phyloP scores from a whole-genome alignment of 805 yeast species.

The Ogataea trehaloabstinens region DNA sequence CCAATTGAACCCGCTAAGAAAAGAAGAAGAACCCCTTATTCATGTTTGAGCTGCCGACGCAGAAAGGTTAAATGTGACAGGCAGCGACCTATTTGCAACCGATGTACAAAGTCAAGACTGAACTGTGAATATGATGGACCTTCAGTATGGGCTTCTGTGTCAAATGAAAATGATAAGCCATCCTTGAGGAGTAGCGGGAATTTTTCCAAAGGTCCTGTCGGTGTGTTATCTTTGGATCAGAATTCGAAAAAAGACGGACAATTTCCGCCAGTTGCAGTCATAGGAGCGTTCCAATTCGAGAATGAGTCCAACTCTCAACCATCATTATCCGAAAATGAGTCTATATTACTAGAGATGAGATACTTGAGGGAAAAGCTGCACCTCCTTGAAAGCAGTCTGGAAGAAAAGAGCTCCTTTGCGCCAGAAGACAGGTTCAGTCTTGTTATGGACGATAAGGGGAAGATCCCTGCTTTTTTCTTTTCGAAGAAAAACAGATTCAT shows the following conservation, averaged over 20 bases:
- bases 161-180: too few relatives aligned
- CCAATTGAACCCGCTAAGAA: too few relatives aligned
- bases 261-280: not conserved
- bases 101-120: conserved; percentile 16
- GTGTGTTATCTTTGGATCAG: not conserved
- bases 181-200: too few relatives aligned
- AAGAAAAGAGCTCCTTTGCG: not conserved
- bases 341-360: conserved; percentile 8
- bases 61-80: conserved; percentile 26
- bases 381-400: conserved; percentile 8
- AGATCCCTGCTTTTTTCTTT: conserved; percentile 11
- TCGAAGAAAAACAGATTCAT: conserved; percentile 19
- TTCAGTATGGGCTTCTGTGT: conserved; percentile 19
- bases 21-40: conserved; percentile 24
- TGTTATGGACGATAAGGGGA: conserved; percentile 7
- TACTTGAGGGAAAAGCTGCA: conserved; percentile 6
- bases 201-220: conserved; percentile 1
- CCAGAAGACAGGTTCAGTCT: conserved; percentile 9
- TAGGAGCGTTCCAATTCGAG: not conserved
- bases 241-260: not conserved
- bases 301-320: not conserved
- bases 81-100: conserved; percentile 19
- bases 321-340: conserved; percentile 1
- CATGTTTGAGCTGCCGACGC: conserved; percentile 23
- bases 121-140: conserved; percentile 24